Base-by-base conservation (phyloP, 495 filamentous ascomycete species). In the Amniculicola lignicola region DNA sequence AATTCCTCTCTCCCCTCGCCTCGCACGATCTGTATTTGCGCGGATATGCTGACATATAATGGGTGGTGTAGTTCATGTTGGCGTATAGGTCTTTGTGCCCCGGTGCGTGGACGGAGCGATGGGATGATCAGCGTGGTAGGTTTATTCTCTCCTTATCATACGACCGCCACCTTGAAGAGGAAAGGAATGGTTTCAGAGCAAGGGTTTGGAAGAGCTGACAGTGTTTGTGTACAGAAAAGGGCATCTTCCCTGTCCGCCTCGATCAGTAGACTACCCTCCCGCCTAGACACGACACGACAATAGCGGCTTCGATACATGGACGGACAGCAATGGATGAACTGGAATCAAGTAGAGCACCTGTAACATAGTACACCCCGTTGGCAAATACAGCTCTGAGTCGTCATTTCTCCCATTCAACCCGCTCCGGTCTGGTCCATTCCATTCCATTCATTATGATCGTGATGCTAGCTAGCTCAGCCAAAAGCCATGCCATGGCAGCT, bases 31-130 rank as follows among this genome's bases (percentile, higher is more conserved):
- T n/a, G n/a, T n/a, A n/a, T n/a, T n/a, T n/a, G n/a, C n/a, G n/a
- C n/a, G n/a, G n/a, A n/a, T n/a, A n/a, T n/a, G n/a, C n/a, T n/a
- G n/a, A n/a, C n/a, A n/a, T n/a, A n/a, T n/a, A n/a, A n/a, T n/a
- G n/a, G 18, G 14, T 23, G 21, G 14, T 33, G n/a, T 39, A 97
- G 93, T 99, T 99, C 82, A 88, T 81, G 77, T 82, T 92, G 64
- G 89, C 94, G 52, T 99, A 93, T 80, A 83, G 89, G 67, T 93
- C 94, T 62, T 86, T 99, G 57, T 99, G 94, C 83, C 93, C 94
- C 61, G 93, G 87, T 74, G 78, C 82, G 66, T 99, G 94, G 94
- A 85, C 86, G 66, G 80, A 88, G 75, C 81, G 92, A 72, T 99
- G 94, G 94, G 94, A 99, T 73, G 86, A 88, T 64, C 94, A 97